These are phyloP conservation scores for Phoenix roebelenii DNA, from an alignment of 176 grass and related monocot genomes.

Conservation along the genomic window DNA sequence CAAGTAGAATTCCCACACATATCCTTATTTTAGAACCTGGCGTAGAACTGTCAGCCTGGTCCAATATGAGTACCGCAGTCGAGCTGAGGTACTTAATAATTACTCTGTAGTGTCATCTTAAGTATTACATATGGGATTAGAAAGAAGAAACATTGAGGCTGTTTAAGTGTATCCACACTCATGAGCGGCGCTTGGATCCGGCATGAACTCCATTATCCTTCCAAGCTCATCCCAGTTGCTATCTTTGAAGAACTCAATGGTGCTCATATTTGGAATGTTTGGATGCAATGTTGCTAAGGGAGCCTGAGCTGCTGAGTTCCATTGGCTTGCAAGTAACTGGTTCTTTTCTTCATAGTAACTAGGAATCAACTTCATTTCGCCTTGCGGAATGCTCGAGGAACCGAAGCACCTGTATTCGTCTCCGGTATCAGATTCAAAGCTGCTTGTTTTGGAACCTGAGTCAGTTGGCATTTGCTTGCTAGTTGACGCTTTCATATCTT, in stretches of 20 bases:
- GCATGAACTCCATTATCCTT: not conserved
- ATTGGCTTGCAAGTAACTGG: conserved; percentile 28
- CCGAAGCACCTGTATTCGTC: conserved; percentile 35
- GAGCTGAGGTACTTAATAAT: no score
- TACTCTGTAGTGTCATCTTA: no score
- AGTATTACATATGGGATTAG: not conserved
- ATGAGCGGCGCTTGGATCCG: not conserved
- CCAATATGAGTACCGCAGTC: no score
- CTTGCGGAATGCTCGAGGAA: not conserved
- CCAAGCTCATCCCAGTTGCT: not conserved
- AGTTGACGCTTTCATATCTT: conserved; percentile 25
- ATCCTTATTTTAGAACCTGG: no score
- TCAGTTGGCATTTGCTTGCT: conserved; percentile 16
- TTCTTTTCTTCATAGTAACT: conserved; percentile 6
- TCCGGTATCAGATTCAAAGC: conserved; percentile 43
- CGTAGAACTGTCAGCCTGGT: no score
- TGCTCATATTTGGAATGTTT: not conserved
- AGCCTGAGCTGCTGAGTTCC: conserved; percentile 9
- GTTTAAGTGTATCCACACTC: not conserved
- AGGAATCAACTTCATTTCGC: not conserved
- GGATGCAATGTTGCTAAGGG: not conserved
- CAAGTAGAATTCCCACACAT: no score
- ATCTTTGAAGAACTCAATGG: not conserved
- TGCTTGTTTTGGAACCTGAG: conserved; percentile 55
- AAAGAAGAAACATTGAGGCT: not conserved